Evolutionary conservation across 176 grass and related monocot genomes (phyloP), one percentile per base, ranked within the genome.

Genomic region (Carex cristatella): DNA sequence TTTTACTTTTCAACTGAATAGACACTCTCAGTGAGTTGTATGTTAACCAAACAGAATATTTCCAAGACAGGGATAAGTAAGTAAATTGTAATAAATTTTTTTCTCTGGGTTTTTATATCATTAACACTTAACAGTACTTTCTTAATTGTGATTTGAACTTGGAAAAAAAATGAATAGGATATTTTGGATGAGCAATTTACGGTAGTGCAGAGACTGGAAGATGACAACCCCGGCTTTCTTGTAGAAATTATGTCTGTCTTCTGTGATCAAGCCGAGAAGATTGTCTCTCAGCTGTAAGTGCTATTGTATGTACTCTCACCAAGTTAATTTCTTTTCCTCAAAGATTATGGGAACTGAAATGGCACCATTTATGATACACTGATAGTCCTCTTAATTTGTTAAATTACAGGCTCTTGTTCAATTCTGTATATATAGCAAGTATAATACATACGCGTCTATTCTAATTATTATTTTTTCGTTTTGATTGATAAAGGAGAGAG

Each of bases 181-280:
- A 67, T 88, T 57, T 53, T 97, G 84, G 94, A 91, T 85, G 83
- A 94, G 3, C 89, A 97, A 87, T 97, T 97, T 81, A 84, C 79
- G 89, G 86, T 91, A 82, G 81, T 94, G 61, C 94, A 90, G 89
- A 87, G 87, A 71, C 71, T 97, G 35, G 86, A 97, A 88, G 91
- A 90, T 49, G 91, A 78, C 11, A 62, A 81, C 11, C 86, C 88
- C 64, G 79, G 89, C 9, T 94, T 97, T 77, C 87, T 97, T 28
- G 82, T 82, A 40, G 94, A 94, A 71, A 84, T 97, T 49, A 76
- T 91, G 88, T 83, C 73, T 65, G 81, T 92, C 83, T 97, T 92
- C 84, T 87, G 88, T 70, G 81, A 94, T 19, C 86, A 97, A 85
- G 88, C 88, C 3, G 86, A 94, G 2, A 81, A 85, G 78, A 97